Evolutionary conservation across 1,284 basidiomycete genomes (phyloP), one percentile per base, ranked within the genome.

Genomic region (Hypsizygus ulmarius): DNA sequence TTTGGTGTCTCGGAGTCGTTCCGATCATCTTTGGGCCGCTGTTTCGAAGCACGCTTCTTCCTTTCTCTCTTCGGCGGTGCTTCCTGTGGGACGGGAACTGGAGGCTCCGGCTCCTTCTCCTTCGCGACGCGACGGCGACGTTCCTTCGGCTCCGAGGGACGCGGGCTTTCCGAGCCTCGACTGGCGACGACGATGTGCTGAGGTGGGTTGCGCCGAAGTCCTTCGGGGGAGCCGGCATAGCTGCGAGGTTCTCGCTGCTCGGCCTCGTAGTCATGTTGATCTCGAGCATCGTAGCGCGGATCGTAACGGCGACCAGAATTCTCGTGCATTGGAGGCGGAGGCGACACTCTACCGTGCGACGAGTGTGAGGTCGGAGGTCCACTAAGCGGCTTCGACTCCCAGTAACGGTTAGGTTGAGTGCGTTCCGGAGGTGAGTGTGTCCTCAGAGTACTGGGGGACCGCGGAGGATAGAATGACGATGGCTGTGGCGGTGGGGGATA

Each of bases 391-490:
- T 74, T 74, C 10, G 64, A 56, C 15, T 77, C 74, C 73, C 75
- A 75, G 53, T 71, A 73, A 18, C 73, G 59, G 9, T 59, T 56
- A 2, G 64, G 64, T 43, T 79, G 81, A 0, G 68, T 63, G 16
- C 79, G 72, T 35, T 79, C 74, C 9, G 77, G 75, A 38, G 74
- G 72, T 45, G 70, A 74, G 45, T 70, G 68, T 1, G 59, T 62
- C 15, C 68, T 64, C 27, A 62, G 59, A 34, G 57, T 54, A 6
- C 49, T 40, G n/a, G 73, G 72, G 2, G 74, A 74, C 25, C 72
- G 69, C 18, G 69, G 61, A 8, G 67, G 66, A 47, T 73, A 72
- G 52, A 68, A 66, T 0, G 62, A 39, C 1, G 62, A 52, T 10
- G 57, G 65, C 28, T 65, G 66, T 16, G 60, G 56, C 5, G 62